Evolutionary conservation across 1,139 yeast genomes (phyloP), one percentile per base, ranked within the genome.

Genomic region (Arxiozyma heterogenica): DNA sequence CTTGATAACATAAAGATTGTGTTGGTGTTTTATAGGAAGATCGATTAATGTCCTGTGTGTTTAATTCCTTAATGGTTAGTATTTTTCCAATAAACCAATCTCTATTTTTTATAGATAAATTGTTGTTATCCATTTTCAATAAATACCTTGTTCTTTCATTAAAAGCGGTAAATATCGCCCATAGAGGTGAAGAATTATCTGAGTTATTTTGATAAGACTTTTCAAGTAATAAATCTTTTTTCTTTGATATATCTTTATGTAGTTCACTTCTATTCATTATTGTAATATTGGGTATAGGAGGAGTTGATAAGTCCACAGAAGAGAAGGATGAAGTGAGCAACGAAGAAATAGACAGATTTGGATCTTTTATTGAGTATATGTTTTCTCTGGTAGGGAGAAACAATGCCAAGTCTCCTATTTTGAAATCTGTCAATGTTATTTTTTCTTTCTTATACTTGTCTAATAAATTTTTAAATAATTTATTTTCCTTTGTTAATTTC

Each of bases 401-500:
- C 54, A 91, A 72, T 0, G 88, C 95, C 60, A 88, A 72, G 65
- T 90, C 97, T 21, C 84, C 88, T 18, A 72, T 71, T 57, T 78
- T 78, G 68, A 91, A 90, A 59, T 78, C 75, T 56, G 77, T 78
- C 60, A 89, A 76, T 0, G 95, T 77, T 1, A 91, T 78, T 64
- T 84, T 84, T 52, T 77, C 74, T 15, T 53, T 74, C 76, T 49
- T 71, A 65, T 46, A 70, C 66, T 44, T 77, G 59, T 57, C 71
- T 65, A 55, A 66, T 62, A 27, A 75, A 53, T 59, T 78, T 79
- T 58, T 78, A 79, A 53, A 79, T 74, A 72, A 65, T 61, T 80
- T 81, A 59, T 81, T 84, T 61, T 90, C 96, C 64, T 84, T 84
- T 55, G 91, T 87, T 56, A 88, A 76, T 64, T 83, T 86, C 64